Base-by-base conservation (phyloP, 108 stramenopile genomes). In the Cylindrotheca fusiformis region DNA sequence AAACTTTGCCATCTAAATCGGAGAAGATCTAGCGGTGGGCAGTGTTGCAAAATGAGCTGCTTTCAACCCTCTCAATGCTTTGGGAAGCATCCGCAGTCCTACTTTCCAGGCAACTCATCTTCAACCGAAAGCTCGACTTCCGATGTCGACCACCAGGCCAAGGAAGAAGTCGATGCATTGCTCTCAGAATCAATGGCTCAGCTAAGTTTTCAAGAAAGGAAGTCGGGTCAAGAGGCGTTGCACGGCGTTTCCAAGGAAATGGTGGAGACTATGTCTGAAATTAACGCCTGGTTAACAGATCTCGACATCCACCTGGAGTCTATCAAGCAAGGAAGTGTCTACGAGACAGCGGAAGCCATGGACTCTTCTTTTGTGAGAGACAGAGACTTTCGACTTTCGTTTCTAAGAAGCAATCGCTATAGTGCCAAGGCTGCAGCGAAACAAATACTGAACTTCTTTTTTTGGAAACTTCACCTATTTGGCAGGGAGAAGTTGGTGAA, bases 361-460 rank as follows among this genome's bases (percentile, higher is more conserved):
- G 14, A 41, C 14, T 14, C 36, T 41, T 6, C 6, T 10, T 41
- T 10, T 14, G 36, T 41, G 6, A 14, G 36, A 10, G 36, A 6
- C 6, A 41, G 36, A 41, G 36, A 33, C 4, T 57, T 74, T 20
- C 67, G 58, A 32, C 19, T 52, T 2, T 22, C 31, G 50, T 68
- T 68, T 48, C 50, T 68, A 1, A 57, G 67, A 24, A 50, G 46
- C 20, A 55, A 68, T 12, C 30, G 48, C 14, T 68, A 55, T 52
- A 19, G 60, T 27, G 45, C 67, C 4, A 44, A n/a, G 6, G 12
- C n/a, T 36, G 57, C 67, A 0, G 67, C 67, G 1, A 24, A 30
- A 31, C 67, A 55, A 3, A 23, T 68, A 26, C 45, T 68, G 2
- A 25, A 25, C 2, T 68, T 41, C 50, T 60, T 58, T 51, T 57